Evolutionary conservation across 2,329 filamentous ascomycete genomes (phyloP).

Genomic region (Pyrenochaeta sp.): DNA sequence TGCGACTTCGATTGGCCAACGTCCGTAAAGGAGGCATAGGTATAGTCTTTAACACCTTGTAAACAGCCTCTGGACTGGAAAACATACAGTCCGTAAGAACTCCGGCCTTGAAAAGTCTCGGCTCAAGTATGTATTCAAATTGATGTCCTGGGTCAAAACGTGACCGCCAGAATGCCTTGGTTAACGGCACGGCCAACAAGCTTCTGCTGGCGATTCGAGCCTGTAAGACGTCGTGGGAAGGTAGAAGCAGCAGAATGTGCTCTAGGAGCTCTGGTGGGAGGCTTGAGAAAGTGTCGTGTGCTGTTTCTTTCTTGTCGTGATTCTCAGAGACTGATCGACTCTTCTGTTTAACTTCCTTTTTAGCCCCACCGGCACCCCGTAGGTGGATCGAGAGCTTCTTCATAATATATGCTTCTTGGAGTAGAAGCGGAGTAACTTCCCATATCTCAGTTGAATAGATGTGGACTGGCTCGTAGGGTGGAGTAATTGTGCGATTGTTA

Average conservation of each 20-base stretch:
- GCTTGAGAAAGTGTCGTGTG: too few species aligned
- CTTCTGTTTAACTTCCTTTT: too few species aligned
- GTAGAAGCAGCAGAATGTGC: background rate
- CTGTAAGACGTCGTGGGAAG: background rate
- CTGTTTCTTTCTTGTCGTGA: too few species aligned
- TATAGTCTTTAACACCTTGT: background rate
- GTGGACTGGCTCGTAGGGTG: background rate
- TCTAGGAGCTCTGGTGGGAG: background rate
- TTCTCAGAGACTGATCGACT: too few species aligned
- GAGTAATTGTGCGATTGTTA: background rate
- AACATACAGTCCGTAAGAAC: background rate
- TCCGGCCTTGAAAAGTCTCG: conserved; percentile 7
- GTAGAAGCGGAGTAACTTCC: background rate
- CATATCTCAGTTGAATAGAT: background rate
- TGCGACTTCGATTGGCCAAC: background rate
- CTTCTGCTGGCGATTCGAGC: background rate
- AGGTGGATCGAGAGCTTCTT: too few species aligned
- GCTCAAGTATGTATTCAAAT: conserved; percentile 4
- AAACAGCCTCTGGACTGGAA: background rate
- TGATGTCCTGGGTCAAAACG: conserved; percentile 4
- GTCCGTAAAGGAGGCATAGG: background rate
- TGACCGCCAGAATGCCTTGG: conserved; percentile 12
- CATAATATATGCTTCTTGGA: background rate
- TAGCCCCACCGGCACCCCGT: too few species aligned
- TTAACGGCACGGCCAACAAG: background rate